Evolutionary conservation across 345 rosid genomes (phyloP), one percentile per base, ranked within the genome.

Genomic region (Kernera saxatilis): DNA sequence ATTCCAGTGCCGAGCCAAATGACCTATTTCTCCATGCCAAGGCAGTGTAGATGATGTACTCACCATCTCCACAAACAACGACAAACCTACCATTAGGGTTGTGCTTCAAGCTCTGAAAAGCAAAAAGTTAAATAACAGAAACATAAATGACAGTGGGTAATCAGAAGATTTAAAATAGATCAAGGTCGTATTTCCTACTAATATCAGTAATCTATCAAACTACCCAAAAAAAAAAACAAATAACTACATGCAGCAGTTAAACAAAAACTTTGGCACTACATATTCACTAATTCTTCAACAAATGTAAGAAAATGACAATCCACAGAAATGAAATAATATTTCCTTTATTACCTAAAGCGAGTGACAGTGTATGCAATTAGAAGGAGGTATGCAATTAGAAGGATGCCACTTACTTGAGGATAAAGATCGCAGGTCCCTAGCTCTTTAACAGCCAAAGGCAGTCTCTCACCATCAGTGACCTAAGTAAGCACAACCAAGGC

Each of bases 11-110:
- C 26, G 97, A 90, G 61, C 98, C 98, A 87, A 90, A 93, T 43
- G 98, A 93, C 75, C 97, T 85, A 78, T 93, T 93, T 82, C 98
- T 89, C 98, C 98, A 93, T 15, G 98, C 98, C 80, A 93, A 72
- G 77, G 98, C 97, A 25, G 98, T 93, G 75, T 93, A 93, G 70
- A 91, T 93, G 70, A 93, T 88, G 77, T 86, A 93, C 78, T 93
- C 98, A 53, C 98, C 98, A 82, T 93, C 98, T 74, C 98, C 98
- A 79, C 97, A 91, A 44, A 93, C 98, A 64, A 88, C 97, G 75
- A 90, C 97, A 79, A 93, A 93, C 81, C 98, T 86, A 64, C 97
- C 96, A 84, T 90, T 93, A 35, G 97, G 96, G 71, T 93, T 93
- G 84, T 93, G 97, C 84, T 84, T 91, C 71, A 93, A 80, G 78